Conservation (phyloP, 352 stramenopile genomes). For the Phytophthora ramorum region DNA sequence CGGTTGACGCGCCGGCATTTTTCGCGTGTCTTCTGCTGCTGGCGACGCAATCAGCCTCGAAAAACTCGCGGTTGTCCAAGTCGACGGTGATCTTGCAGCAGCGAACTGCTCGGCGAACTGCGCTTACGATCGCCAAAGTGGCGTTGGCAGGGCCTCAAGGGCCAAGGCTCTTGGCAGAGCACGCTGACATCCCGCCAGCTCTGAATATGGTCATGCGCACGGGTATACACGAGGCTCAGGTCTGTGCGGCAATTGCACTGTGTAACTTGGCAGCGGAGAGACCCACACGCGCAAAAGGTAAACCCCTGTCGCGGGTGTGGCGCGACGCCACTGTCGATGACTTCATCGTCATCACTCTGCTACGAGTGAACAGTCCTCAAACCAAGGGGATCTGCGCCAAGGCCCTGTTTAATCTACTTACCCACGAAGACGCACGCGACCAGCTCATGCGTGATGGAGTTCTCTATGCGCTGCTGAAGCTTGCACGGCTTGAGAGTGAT, state of each 20-base stretch:
- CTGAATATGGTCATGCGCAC: conserved; percentile 89
- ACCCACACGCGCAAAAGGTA: conserved; percentile 24
- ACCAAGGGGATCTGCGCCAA: conserved; percentile 88
- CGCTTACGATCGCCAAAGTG: conserved; percentile 69
- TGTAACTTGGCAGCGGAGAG: conserved; percentile 84
- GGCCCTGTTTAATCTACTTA: conserved; percentile 87
- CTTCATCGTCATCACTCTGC: conserved; percentile 88
- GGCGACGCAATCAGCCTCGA: conserved; percentile 57
- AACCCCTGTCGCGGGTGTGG: conserved; percentile 49
- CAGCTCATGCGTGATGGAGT: conserved; percentile 80
- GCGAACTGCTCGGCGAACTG: conserved; percentile 62
- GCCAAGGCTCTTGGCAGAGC: conserved; percentile 49
- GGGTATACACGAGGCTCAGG: conserved; percentile 80
- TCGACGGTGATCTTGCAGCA: conserved; percentile 53
- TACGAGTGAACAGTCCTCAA: conserved; percentile 83
- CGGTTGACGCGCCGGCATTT: conserved; percentile 53
- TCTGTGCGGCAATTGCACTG: conserved; percentile 86
- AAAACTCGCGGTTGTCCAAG: conserved; percentile 64
- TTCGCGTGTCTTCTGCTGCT: conserved; percentile 68
- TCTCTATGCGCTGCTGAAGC: conserved; percentile 87
- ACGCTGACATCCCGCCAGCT: conserved; percentile 64
- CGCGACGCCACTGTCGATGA: conserved; percentile 76
- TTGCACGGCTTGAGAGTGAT: conserved; percentile 79
- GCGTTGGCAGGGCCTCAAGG: conserved; percentile 52
- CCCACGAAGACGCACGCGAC: conserved; percentile 77